Base-by-base conservation (phyloP, 75 land plant genomes). In the Pinus albicaulis region DNA sequence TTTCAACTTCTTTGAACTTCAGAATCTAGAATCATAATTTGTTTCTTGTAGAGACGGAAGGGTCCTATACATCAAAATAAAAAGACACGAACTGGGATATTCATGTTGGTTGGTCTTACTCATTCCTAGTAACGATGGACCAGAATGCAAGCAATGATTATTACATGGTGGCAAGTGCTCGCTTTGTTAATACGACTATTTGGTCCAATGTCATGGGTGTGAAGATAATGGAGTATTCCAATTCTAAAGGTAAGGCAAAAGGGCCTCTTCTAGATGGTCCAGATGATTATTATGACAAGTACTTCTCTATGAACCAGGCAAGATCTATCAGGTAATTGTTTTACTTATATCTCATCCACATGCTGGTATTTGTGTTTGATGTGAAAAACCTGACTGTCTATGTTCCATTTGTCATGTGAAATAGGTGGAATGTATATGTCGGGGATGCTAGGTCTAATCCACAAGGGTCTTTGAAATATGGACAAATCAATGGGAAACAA, bases 361-460 rank as follows among this genome's bases (percentile, higher is more conserved):
- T 24, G 16, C 17, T 26, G 7, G 2, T 53, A 8, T 25, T 14
- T 12, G 17, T 52, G 22, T 52, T 24, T 20, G n/a, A 23, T 60
- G 63, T 0, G n/a, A 16, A 23, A 23, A 6, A n/a, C 63, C 24
- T 60, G 63, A 23, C 63, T 60, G 23, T 17, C 8, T 23, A 16
- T 60, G 63, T 20, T 60, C 24, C 34, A 17, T 44, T 56, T 70
- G 36, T 59, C 20, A 56, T 61, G 16, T 60, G 25, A 13, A 76
- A 70, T 84, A 95, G 98, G 83, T 86, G 86, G 92, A 95, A 95
- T 80, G 87, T 91, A 52, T 75, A 92, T 64, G 87, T 96, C 34
- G 88, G 94, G 75, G 98, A 91, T 81, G 98, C 98, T 64, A 86
- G 98, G 24, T 94, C 94, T 20, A 95, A 95, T 58, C 96, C 98